Conservation (phyloP, 495 filamentous ascomycete genomes). For the Tetracladium marchalianum region DNA sequence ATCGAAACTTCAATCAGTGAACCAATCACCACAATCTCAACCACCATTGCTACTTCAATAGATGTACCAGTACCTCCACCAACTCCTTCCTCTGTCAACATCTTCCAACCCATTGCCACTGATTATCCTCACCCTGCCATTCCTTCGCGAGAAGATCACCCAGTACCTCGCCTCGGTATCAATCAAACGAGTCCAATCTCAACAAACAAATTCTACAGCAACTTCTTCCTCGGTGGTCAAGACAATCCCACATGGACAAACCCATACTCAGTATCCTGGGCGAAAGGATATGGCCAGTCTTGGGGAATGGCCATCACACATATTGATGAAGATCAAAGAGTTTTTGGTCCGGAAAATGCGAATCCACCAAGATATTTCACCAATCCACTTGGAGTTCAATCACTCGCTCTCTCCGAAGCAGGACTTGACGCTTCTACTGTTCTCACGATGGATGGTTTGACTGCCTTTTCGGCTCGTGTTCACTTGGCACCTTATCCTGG, state of each 20-base stretch:
- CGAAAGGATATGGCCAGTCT: constrained; percentile 53
- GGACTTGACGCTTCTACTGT: constrained; percentile 53
- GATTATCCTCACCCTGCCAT: constrained; percentile 46
- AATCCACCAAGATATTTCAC: constrained; percentile 61
- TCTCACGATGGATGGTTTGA: constrained; percentile 52
- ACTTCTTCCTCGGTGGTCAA: constrained; percentile 74
- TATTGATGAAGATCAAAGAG: constrained; percentile 51
- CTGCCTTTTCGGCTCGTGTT: constrained; percentile 63
- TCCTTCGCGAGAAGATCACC: constrained; percentile 33
- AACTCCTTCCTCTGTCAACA: constrained; percentile 21
- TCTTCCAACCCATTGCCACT: constrained; percentile 52
- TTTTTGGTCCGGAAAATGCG: constrained; percentile 47
- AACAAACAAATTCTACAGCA: constrained; percentile 91
- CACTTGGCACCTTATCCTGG: constrained; percentile 47
- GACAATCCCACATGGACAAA: constrained; percentile 64
- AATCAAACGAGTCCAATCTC: constrained; percentile 43
- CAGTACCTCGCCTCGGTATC: constrained; percentile 29
- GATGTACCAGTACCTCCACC: not conserved
- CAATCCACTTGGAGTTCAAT: constrained; percentile 75
- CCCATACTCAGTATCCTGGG: constrained; percentile 77
- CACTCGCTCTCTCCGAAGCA: constrained; percentile 63
- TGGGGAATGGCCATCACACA: constrained; percentile 75
- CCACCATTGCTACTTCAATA: not conserved
- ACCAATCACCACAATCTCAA: constrained; percentile 10
- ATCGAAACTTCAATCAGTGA: constrained; percentile 12